phyloP scores from a whole-genome alignment of 2,329 filamentous ascomycete genomes.

The Colletotrichum tamarilloi region DNA sequence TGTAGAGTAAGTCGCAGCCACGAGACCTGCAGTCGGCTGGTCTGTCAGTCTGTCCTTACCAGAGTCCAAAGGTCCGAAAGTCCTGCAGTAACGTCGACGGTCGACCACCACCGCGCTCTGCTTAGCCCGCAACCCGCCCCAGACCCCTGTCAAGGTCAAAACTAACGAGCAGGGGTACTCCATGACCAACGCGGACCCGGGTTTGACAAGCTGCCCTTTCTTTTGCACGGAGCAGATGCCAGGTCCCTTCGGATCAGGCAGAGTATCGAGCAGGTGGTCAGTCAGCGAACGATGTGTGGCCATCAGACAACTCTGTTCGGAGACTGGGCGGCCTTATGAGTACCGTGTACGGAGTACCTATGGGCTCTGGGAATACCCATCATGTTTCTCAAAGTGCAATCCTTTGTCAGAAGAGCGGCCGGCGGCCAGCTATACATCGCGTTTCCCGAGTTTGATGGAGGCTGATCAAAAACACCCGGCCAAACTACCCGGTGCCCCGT shows the following conservation, averaged over 20 bases:
- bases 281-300: not conserved
- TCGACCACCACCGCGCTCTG: constrained; percentile 9
- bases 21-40: constrained; percentile 9
- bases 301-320: not conserved
- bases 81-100: constrained; percentile 9
- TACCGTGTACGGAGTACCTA: too few species aligned
- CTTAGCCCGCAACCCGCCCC: not conserved
- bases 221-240: constrained; percentile 14
- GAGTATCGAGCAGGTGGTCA: not conserved
- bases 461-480: not conserved
- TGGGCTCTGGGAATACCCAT: not conserved
- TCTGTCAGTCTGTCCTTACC: constrained; percentile 1
- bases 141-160: constrained; percentile 26
- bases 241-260: not conserved
- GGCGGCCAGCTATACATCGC: not conserved
- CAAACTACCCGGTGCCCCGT: not conserved
- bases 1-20: not conserved
- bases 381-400: not conserved
- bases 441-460: not conserved
- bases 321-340: not conserved
- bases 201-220: constrained; percentile 20
- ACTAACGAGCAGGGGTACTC: constrained; percentile 17
- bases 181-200: constrained; percentile 23
- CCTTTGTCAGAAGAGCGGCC: not conserved
- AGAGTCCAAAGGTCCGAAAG: constrained; percentile 7